phyloP scores from a whole-genome alignment of 2,329 filamentous ascomycete genomes.

The Fusarium goolgardi region DNA sequence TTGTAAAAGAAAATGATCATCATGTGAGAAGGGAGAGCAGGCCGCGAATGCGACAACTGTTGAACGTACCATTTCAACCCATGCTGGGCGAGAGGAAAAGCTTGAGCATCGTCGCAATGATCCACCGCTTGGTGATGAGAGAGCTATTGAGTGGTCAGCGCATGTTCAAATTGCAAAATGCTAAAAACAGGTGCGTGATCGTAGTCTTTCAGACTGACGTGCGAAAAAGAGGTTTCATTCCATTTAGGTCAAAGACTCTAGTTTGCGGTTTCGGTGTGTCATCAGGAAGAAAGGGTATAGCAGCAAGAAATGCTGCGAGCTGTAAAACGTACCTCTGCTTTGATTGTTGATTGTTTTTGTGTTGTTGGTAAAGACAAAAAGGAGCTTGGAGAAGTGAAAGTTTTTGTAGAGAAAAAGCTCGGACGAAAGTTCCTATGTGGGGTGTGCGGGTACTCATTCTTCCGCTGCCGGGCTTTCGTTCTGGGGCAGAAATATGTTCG shows the following conservation, averaged over 20 bases:
- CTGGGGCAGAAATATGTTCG: slow-evolving; percentile 24
- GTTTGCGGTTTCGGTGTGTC: slow-evolving; percentile 87
- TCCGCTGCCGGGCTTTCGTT: slow-evolving; percentile 22
- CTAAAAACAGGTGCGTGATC: slow-evolving; percentile 35
- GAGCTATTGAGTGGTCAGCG: slow-evolving; percentile 47
- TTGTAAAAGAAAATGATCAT: slow-evolving; percentile 77
- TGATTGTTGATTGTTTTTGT: slow-evolving; percentile 34
- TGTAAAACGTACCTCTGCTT: slow-evolving; percentile 45
- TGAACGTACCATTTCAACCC: slow-evolving; percentile 50
- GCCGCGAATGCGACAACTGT: neutral
- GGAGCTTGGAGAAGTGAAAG: slow-evolving; percentile 34
- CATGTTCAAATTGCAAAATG: slow-evolving; percentile 17
- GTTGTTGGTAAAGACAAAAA: slow-evolving; percentile 37
- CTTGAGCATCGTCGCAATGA: slow-evolving; percentile 41
- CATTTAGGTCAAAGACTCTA: slow-evolving; percentile 94
- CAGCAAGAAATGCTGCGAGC: slow-evolving; percentile 20
- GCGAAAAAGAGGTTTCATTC: slow-evolving; percentile 85
- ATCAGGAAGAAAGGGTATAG: slow-evolving; percentile 67
- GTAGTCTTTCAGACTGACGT: slow-evolving; percentile 87
- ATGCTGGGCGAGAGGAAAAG: neutral
- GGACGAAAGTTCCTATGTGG: slow-evolving; percentile 45
- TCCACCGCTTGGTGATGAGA: slow-evolving; percentile 47
- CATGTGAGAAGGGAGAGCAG: slow-evolving; percentile 42
- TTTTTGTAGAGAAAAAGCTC: slow-evolving; percentile 47
- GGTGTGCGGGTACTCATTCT: slow-evolving; percentile 33